Evolutionary conservation across 73 alveolate species (phyloP).

Genomic region (Paramecium sexaurelia): DNA sequence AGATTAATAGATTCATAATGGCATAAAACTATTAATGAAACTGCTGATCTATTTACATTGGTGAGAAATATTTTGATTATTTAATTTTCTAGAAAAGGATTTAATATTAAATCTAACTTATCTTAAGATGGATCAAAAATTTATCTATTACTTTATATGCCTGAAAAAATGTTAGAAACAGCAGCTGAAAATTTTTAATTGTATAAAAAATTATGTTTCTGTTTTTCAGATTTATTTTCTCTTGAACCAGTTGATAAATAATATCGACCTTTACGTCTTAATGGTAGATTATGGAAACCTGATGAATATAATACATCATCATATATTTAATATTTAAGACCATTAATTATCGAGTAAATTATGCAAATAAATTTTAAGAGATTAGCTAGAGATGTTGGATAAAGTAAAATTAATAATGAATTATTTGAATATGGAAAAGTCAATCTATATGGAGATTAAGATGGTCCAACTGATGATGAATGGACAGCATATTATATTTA

Average conservation of each 20-base stretch:
- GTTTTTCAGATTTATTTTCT: neutral
- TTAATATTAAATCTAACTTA: neutral
- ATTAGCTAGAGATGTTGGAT: slow-evolving; percentile 10
- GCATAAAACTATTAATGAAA: neutral
- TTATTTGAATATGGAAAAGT: slow-evolving; percentile 24
- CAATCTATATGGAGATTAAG: neutral
- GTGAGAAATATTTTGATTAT: neutral
- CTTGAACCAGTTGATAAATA: slow-evolving; percentile 33
- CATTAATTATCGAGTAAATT: slow-evolving; percentile 8
- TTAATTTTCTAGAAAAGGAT: neutral
- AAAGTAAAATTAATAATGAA: neutral
- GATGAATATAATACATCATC: neutral
- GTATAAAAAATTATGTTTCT: neutral
- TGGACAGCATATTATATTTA: slow-evolving; percentile 26
- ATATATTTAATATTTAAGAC: slow-evolving; percentile 6
- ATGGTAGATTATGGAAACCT: slow-evolving; percentile 39
- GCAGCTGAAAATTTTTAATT: neutral
- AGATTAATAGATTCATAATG: neutral
- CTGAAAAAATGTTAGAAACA: slow-evolving; percentile 12
- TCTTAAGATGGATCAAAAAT: neutral
- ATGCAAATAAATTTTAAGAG: slow-evolving; percentile 28
- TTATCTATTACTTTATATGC: neutral
- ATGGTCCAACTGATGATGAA: slow-evolving; percentile 39
- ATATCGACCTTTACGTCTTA: neutral
- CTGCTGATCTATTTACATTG: neutral